phyloP scores from a whole-genome alignment of 805 yeast species.

The Yamadazyma laniorum region DNA sequence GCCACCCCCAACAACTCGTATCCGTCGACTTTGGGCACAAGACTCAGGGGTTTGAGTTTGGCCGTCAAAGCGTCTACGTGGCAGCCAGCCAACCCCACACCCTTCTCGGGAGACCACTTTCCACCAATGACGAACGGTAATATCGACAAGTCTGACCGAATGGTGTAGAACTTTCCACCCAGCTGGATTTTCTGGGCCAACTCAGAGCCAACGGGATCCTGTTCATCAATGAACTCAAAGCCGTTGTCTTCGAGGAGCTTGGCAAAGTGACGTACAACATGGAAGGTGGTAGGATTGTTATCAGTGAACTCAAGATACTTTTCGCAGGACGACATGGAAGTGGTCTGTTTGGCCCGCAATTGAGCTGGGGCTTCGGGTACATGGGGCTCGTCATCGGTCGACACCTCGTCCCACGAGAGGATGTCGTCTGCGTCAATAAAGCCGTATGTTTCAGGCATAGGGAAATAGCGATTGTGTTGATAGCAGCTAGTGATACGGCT shows the following conservation, averaged over 20 bases:
- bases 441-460: slow-evolving; percentile 5
- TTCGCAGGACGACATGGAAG: not conserved
- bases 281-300: slow-evolving; percentile 71
- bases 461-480: not conserved
- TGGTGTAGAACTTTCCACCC: slow-evolving; percentile 62
- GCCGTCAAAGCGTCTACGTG: slow-evolving; percentile 74
- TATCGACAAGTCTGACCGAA: slow-evolving; percentile 65
- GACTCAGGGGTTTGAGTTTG: slow-evolving; percentile 69
- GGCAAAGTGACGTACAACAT: slow-evolving; percentile 57
- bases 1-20: slow-evolving; percentile 80
- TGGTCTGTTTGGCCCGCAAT: not conserved
- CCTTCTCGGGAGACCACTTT: slow-evolving; percentile 61
- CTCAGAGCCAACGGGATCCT: slow-evolving; percentile 28
- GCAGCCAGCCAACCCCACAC: slow-evolving; percentile 70
- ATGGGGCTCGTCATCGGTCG: slow-evolving; percentile 1
- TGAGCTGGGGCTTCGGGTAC: not conserved
- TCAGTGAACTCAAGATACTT: slow-evolving; percentile 70
- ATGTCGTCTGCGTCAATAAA: slow-evolving; percentile 11
- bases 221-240: slow-evolving; percentile 64
- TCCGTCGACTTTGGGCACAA: slow-evolving; percentile 62
- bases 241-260: slow-evolving; percentile 54
- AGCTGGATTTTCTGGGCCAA: not conserved
- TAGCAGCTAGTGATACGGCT: too few species aligned
- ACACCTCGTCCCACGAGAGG: slow-evolving; percentile 13
- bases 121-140: slow-evolving; percentile 70